These are phyloP conservation scores for Tylopilus balloui DNA, from an alignment of 768 basidiomycete species.

Conservation along the genomic window DNA sequence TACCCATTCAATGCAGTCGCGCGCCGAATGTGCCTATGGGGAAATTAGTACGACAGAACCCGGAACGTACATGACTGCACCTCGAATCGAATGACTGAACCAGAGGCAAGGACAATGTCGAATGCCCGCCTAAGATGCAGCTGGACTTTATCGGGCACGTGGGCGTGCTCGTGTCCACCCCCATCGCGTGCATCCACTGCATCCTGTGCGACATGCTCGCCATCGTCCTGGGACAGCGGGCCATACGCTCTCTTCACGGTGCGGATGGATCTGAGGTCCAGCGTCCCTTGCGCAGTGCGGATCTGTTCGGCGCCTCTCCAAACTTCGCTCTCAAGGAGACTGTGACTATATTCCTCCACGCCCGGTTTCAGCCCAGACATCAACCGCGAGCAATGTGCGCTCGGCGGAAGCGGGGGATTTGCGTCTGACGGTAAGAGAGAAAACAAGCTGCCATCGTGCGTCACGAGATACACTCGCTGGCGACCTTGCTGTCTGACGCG, in stretches of 20 bases:
- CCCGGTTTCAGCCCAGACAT: slow-evolving; percentile 27
- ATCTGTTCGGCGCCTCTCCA: slow-evolving; percentile 62
- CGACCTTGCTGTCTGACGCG: slow-evolving; percentile 57
- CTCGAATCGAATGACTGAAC: slow-evolving; percentile 72
- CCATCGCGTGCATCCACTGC: slow-evolving; percentile 54
- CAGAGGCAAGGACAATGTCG: slow-evolving; percentile 67
- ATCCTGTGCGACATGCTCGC: slow-evolving; percentile 26
- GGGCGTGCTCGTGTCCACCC: slow-evolving; percentile 55
- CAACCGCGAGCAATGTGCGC: slow-evolving; percentile 34
- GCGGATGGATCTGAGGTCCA: slow-evolving; percentile 69
- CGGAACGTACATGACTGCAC: slow-evolving; percentile 38
- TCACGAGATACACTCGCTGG: slow-evolving; percentile 62
- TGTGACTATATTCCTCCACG: slow-evolving; percentile 27
- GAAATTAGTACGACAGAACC: neutral
- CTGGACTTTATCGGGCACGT: slow-evolving; percentile 39
- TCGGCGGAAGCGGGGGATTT: slow-evolving; percentile 69
- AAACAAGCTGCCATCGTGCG: slow-evolving; percentile 74
- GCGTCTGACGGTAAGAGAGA: slow-evolving; percentile 47
- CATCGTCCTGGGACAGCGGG: slow-evolving; percentile 27
- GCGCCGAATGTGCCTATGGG: slow-evolving; percentile 57
- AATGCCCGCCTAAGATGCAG: slow-evolving; percentile 66
- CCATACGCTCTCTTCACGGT: slow-evolving; percentile 53
- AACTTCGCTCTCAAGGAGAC: slow-evolving; percentile 49
- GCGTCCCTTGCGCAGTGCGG: slow-evolving; percentile 57
- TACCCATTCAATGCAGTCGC: slow-evolving; percentile 81